Evolutionary conservation across 2,329 filamentous ascomycete species (phyloP).

Genomic region (Fusarium annulatum): DNA sequence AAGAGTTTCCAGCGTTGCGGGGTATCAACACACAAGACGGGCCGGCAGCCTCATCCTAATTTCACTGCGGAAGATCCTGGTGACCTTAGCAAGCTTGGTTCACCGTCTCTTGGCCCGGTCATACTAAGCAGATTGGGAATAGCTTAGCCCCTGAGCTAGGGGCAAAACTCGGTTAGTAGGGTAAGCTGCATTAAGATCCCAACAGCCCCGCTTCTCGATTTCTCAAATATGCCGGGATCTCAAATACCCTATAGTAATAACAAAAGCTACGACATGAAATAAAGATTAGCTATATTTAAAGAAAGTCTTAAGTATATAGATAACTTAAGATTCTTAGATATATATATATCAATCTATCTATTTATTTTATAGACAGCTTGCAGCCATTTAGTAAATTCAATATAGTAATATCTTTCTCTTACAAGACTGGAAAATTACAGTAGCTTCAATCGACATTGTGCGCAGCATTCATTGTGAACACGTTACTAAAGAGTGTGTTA

Average conservation of each 20-base stretch:
- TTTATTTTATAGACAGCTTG: no score
- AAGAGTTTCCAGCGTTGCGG: neutral
- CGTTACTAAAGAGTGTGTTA: accelerated
- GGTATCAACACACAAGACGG: neutral
- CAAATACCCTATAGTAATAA: neutral
- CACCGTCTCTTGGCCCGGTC: no score
- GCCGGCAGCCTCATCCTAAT: neutral
- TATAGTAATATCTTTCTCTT: no score
- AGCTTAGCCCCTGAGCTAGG: neutral
- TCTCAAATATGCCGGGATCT: no score
- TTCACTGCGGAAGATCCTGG: neutral
- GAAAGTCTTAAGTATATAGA: no score
- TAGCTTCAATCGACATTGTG: accelerated
- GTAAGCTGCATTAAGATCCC: neutral
- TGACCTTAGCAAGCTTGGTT: neutral
- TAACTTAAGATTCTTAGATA: no score
- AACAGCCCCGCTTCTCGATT: neutral
- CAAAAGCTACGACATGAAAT: neutral
- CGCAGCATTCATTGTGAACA: accelerated
- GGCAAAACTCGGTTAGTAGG: neutral
- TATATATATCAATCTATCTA: no score
- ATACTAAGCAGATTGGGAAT: neutral
- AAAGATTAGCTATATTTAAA: neutral
- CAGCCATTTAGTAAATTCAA: no score
- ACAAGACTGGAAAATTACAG: accelerated